These are phyloP conservation scores for Triangularia setosa DNA, from an alignment of 2,329 filamentous ascomycete species.

Conservation along the genomic window DNA sequence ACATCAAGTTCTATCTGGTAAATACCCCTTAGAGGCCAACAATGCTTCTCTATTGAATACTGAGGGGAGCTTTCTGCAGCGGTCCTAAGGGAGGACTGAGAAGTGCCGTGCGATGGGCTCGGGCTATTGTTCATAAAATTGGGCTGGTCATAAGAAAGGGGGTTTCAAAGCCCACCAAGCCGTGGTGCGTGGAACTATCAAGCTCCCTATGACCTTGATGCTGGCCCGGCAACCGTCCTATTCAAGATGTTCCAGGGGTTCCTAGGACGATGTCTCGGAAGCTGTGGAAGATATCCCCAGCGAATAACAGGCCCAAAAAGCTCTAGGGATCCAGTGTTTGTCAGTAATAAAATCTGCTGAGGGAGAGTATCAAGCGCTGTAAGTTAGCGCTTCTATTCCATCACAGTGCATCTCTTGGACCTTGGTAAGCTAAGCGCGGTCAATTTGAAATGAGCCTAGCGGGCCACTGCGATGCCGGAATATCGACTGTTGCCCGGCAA, in stretches of 20 bases:
- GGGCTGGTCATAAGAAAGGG: not conserved
- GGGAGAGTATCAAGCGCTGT: constrained; percentile 6
- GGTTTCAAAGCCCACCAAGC: not conserved
- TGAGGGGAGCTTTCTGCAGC: too few relatives aligned
- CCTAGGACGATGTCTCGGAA: constrained; percentile 1
- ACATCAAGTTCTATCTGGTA: not conserved
- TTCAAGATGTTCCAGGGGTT: not conserved
- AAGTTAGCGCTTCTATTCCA: constrained; percentile 6
- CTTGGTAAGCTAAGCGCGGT: not conserved
- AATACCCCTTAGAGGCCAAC: not conserved
- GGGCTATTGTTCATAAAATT: not conserved
- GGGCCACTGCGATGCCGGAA: constrained; percentile 15
- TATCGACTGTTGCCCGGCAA: not conserved
- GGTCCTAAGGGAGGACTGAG: too few relatives aligned
- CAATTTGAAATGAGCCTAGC: not conserved
- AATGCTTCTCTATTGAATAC: too few relatives aligned
- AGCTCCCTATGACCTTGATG: not conserved
- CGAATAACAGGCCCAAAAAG: not conserved
- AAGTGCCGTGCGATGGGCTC: too few relatives aligned
- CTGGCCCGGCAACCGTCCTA: constrained; percentile 3
- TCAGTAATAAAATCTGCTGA: not conserved
- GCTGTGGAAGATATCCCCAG: not conserved
- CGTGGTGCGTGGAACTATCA: not conserved
- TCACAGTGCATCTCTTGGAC: not conserved
- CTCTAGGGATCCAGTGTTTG: not conserved